Evolutionary conservation across 371 early-diverging fungal genomes (phyloP).

Genomic region (Lichtheimia hyalospora): DNA sequence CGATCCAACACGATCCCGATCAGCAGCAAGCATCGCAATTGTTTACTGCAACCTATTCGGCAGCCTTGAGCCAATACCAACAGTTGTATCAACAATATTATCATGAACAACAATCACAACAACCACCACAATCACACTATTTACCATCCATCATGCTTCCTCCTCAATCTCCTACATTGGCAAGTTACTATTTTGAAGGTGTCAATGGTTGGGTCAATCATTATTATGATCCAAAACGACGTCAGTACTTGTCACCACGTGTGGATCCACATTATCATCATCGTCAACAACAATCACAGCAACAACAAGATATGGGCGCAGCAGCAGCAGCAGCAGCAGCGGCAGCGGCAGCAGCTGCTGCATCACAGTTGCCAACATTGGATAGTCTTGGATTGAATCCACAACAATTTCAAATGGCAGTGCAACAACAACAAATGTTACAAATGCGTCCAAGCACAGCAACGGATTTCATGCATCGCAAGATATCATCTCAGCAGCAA

Average conservation of each 20-base stretch:
- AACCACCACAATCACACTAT: conserved; percentile 21
- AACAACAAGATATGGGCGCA: conserved; percentile 8
- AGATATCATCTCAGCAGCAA: conserved; percentile 14
- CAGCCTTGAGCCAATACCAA: conserved; percentile 16
- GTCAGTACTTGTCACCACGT: conserved; percentile 41
- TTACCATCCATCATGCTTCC: conserved; percentile 51
- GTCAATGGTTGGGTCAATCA: conserved; percentile 46
- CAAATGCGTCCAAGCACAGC: conserved; percentile 21
- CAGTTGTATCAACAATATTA: conserved; percentile 23
- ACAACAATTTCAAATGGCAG: conserved; percentile 29
- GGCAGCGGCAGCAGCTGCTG: conserved; percentile 13
- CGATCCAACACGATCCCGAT: conserved; percentile 4
- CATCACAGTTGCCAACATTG: conserved; percentile 9
- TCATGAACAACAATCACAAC: conserved; percentile 17
- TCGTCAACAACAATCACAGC: conserved; percentile 23
- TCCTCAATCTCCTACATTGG: conserved; percentile 51
- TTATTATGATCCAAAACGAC: conserved; percentile 41
- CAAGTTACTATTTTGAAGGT: conserved; percentile 48
- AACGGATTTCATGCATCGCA: conserved; percentile 11
- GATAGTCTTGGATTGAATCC: conserved; percentile 16
- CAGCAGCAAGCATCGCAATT: neutral
- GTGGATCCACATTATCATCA: conserved; percentile 39
- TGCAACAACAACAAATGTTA: conserved; percentile 24
- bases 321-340: conserved; percentile 13
- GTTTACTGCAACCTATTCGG: conserved; percentile 4